Conservation (phyloP, 306 rosid genomes). For the Castanea sativa region DNA sequence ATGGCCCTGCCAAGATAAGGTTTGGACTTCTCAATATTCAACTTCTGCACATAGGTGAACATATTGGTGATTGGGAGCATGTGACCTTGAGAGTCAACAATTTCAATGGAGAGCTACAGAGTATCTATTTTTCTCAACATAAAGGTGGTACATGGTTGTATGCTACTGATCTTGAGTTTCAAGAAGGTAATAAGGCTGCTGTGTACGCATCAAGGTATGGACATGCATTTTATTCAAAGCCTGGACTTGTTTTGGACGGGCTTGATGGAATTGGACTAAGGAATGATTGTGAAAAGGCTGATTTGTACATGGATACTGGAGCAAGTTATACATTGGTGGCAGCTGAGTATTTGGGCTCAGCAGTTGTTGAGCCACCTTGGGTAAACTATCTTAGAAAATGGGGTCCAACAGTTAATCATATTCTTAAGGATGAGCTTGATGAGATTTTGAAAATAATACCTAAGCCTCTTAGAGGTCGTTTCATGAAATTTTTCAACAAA, state of each 20-base stretch:
- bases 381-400: slow-evolving; percentile 53
- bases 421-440: slow-evolving; percentile 28
- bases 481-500: too few species aligned
- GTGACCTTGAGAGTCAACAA: slow-evolving; percentile 59
- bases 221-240: slow-evolving; percentile 55
- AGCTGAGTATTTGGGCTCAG: slow-evolving; percentile 32
- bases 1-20: too few species aligned
- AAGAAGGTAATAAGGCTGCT: slow-evolving; percentile 40
- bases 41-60: too few species aligned
- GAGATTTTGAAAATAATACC: too few species aligned
- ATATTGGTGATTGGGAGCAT: too few species aligned
- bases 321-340: slow-evolving; percentile 30
- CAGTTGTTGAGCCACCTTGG: slow-evolving; percentile 57
- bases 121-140: slow-evolving; percentile 61
- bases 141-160: slow-evolving; percentile 67
- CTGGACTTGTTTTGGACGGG: slow-evolving; percentile 70
- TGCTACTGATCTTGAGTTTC: slow-evolving; percentile 51
- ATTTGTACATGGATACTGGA: slow-evolving; percentile 39
- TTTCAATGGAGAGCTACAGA: slow-evolving; percentile 53
- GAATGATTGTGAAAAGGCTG: slow-evolving; percentile 56
- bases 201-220: slow-evolving; percentile 61
- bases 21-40: too few species aligned
- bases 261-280: slow-evolving; percentile 45
- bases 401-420: slow-evolving; percentile 64
- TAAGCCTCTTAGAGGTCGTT: too few species aligned